Conservation (phyloP, 2,329 filamentous ascomycete species). For the Colletotrichum tabaci region DNA sequence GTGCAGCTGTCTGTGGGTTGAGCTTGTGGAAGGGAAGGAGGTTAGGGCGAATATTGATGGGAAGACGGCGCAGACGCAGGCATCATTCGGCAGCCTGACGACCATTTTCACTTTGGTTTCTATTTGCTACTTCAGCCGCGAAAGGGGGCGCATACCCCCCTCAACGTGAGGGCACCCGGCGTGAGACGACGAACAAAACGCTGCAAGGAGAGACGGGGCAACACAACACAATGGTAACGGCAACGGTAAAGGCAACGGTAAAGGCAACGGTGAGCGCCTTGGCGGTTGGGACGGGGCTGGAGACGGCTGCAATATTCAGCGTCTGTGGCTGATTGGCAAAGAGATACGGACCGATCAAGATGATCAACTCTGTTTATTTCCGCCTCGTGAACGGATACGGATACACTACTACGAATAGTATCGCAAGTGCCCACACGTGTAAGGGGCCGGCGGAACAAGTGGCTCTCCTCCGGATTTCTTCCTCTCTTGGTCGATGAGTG, state of each 20-base stretch:
- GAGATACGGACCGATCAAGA: slow-evolving; percentile 3
- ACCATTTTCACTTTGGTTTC: background rate
- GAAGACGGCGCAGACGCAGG: background rate
- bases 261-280: slow-evolving; percentile 2
- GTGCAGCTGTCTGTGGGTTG: slow-evolving; percentile 25
- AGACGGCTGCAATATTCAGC: background rate
- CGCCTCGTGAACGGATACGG: background rate
- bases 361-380: slow-evolving; percentile 7
- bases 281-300: background rate
- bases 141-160: background rate
- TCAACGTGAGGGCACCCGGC: background rate
- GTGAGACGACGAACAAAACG: background rate
- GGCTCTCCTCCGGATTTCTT: slow-evolving; percentile 13
- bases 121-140: background rate
- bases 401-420: too few relatives aligned
- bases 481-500: slow-evolving; percentile 25
- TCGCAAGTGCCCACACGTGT: background rate
- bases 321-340: slow-evolving; percentile 16
- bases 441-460: slow-evolving; percentile 11
- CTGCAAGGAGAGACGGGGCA: background rate
- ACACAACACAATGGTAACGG: background rate
- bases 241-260: background rate
- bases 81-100: background rate
- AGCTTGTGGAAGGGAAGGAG: slow-evolving; percentile 4
- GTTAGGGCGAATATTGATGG: background rate